Conservation (phyloP, 768 basidiomycete genomes). For the Mycena rebaudengoi region DNA sequence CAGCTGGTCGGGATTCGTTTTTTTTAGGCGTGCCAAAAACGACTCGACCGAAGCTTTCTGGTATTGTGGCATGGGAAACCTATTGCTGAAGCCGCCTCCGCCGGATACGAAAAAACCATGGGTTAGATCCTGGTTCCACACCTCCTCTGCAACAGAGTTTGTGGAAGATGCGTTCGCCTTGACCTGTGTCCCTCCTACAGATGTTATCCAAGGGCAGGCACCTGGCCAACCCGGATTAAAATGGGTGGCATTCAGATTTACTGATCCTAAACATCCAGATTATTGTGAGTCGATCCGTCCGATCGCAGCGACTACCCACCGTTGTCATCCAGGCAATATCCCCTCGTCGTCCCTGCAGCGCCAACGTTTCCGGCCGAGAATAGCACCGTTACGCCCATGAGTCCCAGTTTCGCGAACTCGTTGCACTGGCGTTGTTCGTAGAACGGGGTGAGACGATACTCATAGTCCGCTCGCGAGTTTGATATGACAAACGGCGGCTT, state of each 20-base stretch:
- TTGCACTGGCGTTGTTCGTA: constrained; percentile 54
- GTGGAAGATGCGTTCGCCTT: constrained; percentile 38
- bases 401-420: constrained; percentile 59
- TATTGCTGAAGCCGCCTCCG: constrained; percentile 45
- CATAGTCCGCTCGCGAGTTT: constrained; percentile 48
- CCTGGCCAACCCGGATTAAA: constrained; percentile 59
- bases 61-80: constrained; percentile 51
- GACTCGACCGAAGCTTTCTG: constrained; percentile 42
- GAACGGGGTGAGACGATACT: constrained; percentile 42
- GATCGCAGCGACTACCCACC: constrained; percentile 30
- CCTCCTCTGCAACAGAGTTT: constrained; percentile 36
- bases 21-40: constrained; percentile 43
- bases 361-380: constrained; percentile 52
- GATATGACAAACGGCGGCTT: constrained; percentile 52
- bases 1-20: constrained; percentile 30
- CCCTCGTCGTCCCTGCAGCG: constrained; percentile 44
- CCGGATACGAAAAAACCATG: constrained; percentile 45
- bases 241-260: constrained; percentile 41
- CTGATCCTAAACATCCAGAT: constrained; percentile 38
- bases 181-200: constrained; percentile 56
- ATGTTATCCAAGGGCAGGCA: constrained; percentile 54
- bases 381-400: constrained; percentile 57
- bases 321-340: constrained; percentile 48
- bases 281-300: not conserved
- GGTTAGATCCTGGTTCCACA: constrained; percentile 39